Evolutionary conservation across 495 filamentous ascomycete genomes (phyloP).

Genomic region (Penicillium robsamsonii): DNA sequence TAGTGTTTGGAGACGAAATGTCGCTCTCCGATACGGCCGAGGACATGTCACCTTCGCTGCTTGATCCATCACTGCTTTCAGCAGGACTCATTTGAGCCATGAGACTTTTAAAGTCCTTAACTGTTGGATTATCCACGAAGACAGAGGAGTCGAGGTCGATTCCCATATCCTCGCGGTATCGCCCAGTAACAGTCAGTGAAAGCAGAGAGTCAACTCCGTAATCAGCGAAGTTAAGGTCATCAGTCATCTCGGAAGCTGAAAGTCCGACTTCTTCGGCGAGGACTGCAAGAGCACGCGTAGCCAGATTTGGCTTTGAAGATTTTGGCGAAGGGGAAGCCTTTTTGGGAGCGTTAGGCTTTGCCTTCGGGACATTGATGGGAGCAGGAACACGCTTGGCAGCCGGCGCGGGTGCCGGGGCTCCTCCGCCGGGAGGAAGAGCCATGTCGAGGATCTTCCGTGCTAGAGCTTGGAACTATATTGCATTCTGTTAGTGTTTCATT

Average conservation of each 20-base stretch:
- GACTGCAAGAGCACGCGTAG: constrained; percentile 53
- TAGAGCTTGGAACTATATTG: constrained; percentile 58
- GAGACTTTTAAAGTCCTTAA: constrained; percentile 61
- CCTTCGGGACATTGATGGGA: constrained; percentile 36
- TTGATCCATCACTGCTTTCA: constrained; percentile 31
- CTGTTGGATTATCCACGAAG: constrained; percentile 58
- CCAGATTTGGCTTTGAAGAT: constrained; percentile 28
- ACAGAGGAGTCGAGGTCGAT: constrained; percentile 52
- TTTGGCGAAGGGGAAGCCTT: constrained; percentile 29
- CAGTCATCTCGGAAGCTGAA: constrained; percentile 58
- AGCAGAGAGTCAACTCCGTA: constrained; percentile 55
- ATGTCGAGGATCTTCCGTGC: constrained; percentile 65
- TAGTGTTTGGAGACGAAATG: constrained; percentile 36
- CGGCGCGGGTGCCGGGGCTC: constrained; percentile 29
- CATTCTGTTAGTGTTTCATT: constrained; percentile 20
- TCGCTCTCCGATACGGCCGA: constrained; percentile 33
- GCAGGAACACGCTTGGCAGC: constrained; percentile 35
- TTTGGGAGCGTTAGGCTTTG: constrained; percentile 35
- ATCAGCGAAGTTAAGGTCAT: constrained; percentile 48
- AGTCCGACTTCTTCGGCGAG: constrained; percentile 67
- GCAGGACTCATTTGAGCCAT: constrained; percentile 43
- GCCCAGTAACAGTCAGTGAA: constrained; percentile 47
- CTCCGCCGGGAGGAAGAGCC: constrained; percentile 59
- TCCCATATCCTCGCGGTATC: constrained; percentile 49
- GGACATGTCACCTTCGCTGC: constrained; percentile 36